Base-by-base conservation (phyloP, 441 rosid species). In the Melastoma candidum region DNA sequence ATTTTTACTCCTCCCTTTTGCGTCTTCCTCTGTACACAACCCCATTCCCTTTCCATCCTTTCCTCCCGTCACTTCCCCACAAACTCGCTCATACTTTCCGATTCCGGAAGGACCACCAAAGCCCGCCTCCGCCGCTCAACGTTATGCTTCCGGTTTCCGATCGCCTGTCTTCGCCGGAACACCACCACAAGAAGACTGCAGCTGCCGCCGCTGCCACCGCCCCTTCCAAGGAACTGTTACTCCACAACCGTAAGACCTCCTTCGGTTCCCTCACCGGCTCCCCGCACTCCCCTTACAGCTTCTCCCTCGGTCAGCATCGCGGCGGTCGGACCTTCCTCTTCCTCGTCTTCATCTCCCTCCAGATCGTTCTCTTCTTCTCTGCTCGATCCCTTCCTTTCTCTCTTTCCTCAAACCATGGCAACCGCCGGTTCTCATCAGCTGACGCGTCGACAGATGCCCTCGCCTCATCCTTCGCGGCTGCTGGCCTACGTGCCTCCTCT, bases 331-430 rank as follows among this genome's bases (percentile, higher is more conserved):
- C 79, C 71, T 81, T 85, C 82, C 79, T 87, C 1, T 62, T 86
- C 67, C 13, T 82, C 51, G 60, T 72, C 49, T 61, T 87, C 59
- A 66, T 90, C 59, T 65, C 44, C 26, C 55, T 90, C 51, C 95
- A 87, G 66, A 61, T 84, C 71, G 29, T 87, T 54, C 71, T 84
- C 73, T 53, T 85, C 66, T 12, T 81, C 61, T 56, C 73, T 56
- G 69, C 76, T 68, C 82, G 85, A 46, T 76, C 83, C 47, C n/a
- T 81, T 53, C 76, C 81, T 12, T 24, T 69, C 60, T 71, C 79
- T 12, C 68, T 56, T 68, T 64, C 69, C 62, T 60, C 49, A 63
- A 49, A 61, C 36, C 71, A 63, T 29, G 56, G 29, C 14, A 68
- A 55, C 50, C 67, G 64, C 61, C 76, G 74, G 47, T 68, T 78